These are phyloP conservation scores for Candida succiphila DNA, from an alignment of 805 yeast genomes.

Conservation along the genomic window DNA sequence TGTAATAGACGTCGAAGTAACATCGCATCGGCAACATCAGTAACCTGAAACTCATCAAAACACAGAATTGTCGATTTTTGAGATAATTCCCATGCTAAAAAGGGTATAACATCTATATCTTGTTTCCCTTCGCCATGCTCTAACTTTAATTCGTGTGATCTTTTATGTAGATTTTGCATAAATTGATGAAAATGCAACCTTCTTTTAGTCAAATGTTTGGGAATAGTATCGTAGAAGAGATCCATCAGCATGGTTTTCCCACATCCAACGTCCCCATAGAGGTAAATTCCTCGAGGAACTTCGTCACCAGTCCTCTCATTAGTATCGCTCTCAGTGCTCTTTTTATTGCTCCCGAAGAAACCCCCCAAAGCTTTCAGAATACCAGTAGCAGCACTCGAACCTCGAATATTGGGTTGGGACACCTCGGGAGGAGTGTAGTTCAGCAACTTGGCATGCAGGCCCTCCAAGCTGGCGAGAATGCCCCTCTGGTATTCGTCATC, in stretches of 20 bases:
- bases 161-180: slow-evolving; percentile 88
- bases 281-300: slow-evolving; percentile 76
- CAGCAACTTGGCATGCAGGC: slow-evolving; percentile 43
- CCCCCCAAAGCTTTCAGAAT: slow-evolving; percentile 23
- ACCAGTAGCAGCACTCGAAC: slow-evolving; percentile 19
- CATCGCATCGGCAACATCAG: slow-evolving; percentile 99
- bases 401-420: slow-evolving; percentile 34
- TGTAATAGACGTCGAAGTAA: slow-evolving; percentile 67
- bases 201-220: slow-evolving; percentile 62
- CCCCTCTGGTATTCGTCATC: slow-evolving; percentile 78
- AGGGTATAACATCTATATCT: slow-evolving; percentile 76
- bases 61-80: slow-evolving; percentile 70
- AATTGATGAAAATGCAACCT: slow-evolving; percentile 94
- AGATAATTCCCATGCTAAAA: slow-evolving; percentile 77
- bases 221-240: slow-evolving; percentile 78
- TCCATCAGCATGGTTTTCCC: slow-evolving; percentile 99
- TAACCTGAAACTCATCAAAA: slow-evolving; percentile 96
- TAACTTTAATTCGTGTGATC: slow-evolving; percentile 65
- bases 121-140: slow-evolving; percentile 54
- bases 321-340: no score
- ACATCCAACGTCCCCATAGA: slow-evolving; percentile 97
- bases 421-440: slow-evolving; percentile 56
- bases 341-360: slow-evolving; percentile 13
- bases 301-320: not conserved
- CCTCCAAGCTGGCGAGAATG: slow-evolving; percentile 52